Conservation (phyloP, 768 basidiomycete species). For the Thelephora ganbajun region DNA sequence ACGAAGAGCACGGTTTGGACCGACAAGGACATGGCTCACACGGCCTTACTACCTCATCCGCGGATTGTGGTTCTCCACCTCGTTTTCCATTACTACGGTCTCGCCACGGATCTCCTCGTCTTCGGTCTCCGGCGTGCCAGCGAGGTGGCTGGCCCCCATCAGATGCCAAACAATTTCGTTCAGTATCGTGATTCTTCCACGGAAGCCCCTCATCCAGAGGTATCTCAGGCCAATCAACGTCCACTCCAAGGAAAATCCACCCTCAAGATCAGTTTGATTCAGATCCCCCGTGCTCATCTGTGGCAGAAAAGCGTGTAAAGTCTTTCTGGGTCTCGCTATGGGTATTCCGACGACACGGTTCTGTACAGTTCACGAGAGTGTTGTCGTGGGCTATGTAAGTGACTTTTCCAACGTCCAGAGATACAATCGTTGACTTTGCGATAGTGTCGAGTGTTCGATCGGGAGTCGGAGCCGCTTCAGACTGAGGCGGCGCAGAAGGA, state of each 20-base stretch:
- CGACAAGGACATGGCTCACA: slow-evolving; percentile 77
- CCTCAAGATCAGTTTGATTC: too few relatives aligned
- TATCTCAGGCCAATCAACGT: too few relatives aligned
- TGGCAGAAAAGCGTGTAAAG: slow-evolving; percentile 91
- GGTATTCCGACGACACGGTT: slow-evolving; percentile 5
- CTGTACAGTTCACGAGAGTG: too few relatives aligned
- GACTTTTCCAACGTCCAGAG: not conserved
- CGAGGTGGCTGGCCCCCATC: too few relatives aligned
- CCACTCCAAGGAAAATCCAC: too few relatives aligned
- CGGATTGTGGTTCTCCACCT: slow-evolving; percentile 98
- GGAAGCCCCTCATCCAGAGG: too few relatives aligned
- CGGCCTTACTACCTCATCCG: slow-evolving; percentile 93
- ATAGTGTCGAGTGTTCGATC: too few relatives aligned
- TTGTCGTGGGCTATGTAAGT: slow-evolving; percentile 76
- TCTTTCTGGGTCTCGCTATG: slow-evolving; percentile 13
- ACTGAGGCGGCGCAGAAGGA: slow-evolving; percentile 99
- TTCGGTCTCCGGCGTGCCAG: too few relatives aligned
- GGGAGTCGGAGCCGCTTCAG: too few relatives aligned
- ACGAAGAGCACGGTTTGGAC: slow-evolving; percentile 77
- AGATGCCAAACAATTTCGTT: slow-evolving; percentile 96
- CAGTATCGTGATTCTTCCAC: slow-evolving; percentile 93
- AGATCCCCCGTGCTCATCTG: slow-evolving; percentile 96
- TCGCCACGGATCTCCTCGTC: slow-evolving; percentile 92
- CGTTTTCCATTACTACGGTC: slow-evolving; percentile 97
- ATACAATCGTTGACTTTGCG: slow-evolving; percentile 2